These are phyloP conservation scores for Erigeron philadelphicus DNA, from an alignment of 140 eudicot genomes.

Conservation along the genomic window DNA sequence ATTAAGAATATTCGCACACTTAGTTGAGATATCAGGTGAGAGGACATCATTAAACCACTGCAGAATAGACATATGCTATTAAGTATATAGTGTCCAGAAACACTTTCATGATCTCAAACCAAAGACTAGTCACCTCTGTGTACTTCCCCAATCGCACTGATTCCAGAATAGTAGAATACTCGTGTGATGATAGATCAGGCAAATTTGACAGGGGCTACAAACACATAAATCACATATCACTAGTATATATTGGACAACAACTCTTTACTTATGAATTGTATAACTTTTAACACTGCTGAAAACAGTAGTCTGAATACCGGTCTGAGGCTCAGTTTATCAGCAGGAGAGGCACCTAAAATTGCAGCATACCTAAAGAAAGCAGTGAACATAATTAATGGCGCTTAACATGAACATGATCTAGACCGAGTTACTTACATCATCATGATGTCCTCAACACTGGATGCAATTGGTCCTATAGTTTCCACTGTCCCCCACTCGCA, in stretches of 20 bases:
- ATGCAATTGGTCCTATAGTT: slow-evolving; percentile 82
- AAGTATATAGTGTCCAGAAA: background rate
- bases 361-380: slow-evolving; percentile 72
- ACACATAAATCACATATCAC: background rate
- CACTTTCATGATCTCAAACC: background rate
- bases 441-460: slow-evolving; percentile 81
- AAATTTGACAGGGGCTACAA: slow-evolving; percentile 61
- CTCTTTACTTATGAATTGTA: background rate
- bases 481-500: slow-evolving; percentile 87
- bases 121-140: slow-evolving; percentile 47
- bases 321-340: slow-evolving; percentile 49
- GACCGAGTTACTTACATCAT: slow-evolving; percentile 54
- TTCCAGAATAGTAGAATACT: slow-evolving; percentile 33
- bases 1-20: slow-evolving; percentile 66
- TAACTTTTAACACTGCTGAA: background rate
- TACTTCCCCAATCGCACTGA: slow-evolving; percentile 69
- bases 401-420: background rate
- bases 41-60: slow-evolving; percentile 90
- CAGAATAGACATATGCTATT: slow-evolving; percentile 18
- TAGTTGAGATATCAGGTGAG: slow-evolving; percentile 63
- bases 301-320: slow-evolving; percentile 45
- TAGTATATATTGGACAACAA: background rate
- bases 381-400: background rate
- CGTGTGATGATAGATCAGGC: slow-evolving; percentile 50
- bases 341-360: slow-evolving; percentile 75